A percentile compares a stretch with the other conserved stretches of the same genome.
Evolutionary conservation across 257 asterid species (phyloP).

Genomic region (Marsdenia floribunda): DNA sequence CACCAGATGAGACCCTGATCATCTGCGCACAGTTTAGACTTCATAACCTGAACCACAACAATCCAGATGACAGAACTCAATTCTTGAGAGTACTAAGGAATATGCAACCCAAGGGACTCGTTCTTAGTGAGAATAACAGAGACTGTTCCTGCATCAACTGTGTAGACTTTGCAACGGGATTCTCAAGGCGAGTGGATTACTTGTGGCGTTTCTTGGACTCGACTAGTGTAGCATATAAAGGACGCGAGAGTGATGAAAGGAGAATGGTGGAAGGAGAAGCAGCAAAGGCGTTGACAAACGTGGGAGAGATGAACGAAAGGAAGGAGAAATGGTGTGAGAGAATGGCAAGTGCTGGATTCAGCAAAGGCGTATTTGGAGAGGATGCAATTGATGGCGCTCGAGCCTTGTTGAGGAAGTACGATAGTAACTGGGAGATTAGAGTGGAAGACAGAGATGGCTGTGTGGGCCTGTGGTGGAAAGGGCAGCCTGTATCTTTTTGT

Average conservation of each 20-base stretch:
- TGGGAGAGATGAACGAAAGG: constrained; percentile 67
- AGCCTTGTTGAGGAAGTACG: constrained; percentile 71
- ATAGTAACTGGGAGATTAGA: constrained; percentile 67
- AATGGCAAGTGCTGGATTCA: constrained; percentile 57
- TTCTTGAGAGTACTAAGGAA: constrained; percentile 41
- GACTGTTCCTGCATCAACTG: constrained; percentile 72
- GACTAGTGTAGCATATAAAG: constrained; percentile 64
- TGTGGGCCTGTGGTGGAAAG: constrained; percentile 71
- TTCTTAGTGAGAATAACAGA: constrained; percentile 58
- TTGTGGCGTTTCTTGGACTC: constrained; percentile 77
- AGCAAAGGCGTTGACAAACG: constrained; percentile 50
- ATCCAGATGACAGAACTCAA: constrained; percentile 56
- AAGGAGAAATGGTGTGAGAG: constrained; percentile 79
- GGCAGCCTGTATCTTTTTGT: constrained; percentile 69
- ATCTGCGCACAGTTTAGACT: constrained; percentile 68
- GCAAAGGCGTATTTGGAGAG: constrained; percentile 48
- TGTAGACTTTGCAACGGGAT: constrained; percentile 58
- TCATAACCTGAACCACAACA: constrained; percentile 54
- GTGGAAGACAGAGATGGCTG: constrained; percentile 58
- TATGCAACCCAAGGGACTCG: constrained; percentile 58
- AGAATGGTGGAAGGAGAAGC: constrained; percentile 90
- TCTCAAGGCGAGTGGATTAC: constrained; percentile 61
- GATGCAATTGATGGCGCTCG: constrained; percentile 74
- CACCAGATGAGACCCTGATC: constrained; percentile 52
- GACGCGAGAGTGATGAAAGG: constrained; percentile 75